Evolutionary conservation across 2,329 filamentous ascomycete genomes (phyloP), one percentile per base, ranked within the genome.

Genomic region (Colletotrichum cordylinicola): DNA sequence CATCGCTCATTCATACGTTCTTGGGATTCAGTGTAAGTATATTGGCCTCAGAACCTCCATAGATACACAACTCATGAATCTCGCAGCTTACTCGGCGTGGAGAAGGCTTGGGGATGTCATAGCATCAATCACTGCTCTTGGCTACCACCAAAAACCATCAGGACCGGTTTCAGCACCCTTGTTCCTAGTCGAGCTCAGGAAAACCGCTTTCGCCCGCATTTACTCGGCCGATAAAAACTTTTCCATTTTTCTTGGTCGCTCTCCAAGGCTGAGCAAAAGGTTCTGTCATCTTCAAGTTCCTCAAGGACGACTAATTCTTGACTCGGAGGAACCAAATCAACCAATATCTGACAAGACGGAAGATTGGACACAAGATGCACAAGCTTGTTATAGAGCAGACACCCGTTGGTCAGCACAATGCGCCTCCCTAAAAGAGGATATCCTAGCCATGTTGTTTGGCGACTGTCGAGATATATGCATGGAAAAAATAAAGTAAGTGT

Each of bases 41-140:
- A 1, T 18, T 27, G 21, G 2, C 8, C 2, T 29, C 0, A 8
- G 13, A 29, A 58, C 4, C 13, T 1, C n/a, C 6, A 48, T 21
- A 21, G 43, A 2, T 1, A 48, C 10, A 10, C 3, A 21, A 13
- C 43, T 48, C 1, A 48, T 21, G 43, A 10, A 48, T 13, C 43
- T 48, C 10, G 43, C n/a, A 48, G 43, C 43, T 48, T 48, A 48
- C 2, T 21, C 43, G 43, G n/a, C 55, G 16, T 58, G 55, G 55
- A 24, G 55, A 29, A 16, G 27, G 55, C 21, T 58, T 29, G 55
- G 55, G 0, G 55, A 58, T 18, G 21, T 58, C 12, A 29, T 29
- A 1, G 27, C 21, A 24, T 58, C 55, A 27, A 27, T 58, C 9
- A 27, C 27, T 58, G 55, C 55, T 0, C 27, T 58, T 8, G 55